Conservation (phyloP, 495 filamentous ascomycete genomes). For the Neurospora pannonica region DNA sequence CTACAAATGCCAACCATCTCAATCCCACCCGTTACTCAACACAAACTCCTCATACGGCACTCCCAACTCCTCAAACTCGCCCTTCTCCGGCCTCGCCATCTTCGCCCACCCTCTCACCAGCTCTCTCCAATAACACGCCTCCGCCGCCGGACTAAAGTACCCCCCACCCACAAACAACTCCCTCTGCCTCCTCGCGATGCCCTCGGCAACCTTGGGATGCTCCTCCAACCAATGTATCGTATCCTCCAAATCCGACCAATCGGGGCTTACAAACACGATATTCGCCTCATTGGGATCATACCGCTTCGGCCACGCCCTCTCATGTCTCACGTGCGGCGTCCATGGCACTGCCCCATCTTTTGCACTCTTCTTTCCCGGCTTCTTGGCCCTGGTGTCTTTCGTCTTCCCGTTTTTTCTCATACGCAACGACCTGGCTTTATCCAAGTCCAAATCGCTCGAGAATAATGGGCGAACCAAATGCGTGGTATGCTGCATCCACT, state of each 20-base stretch:
- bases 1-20: not conserved
- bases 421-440: not conserved
- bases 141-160: slow-evolving; percentile 41
- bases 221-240: slow-evolving; percentile 34
- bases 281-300: slow-evolving; percentile 36
- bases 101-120: slow-evolving; percentile 38
- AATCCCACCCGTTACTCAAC: slow-evolving; percentile 14
- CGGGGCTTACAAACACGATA: slow-evolving; percentile 41
- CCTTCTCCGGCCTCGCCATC: slow-evolving; percentile 26
- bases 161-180: slow-evolving; percentile 33
- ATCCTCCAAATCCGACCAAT: slow-evolving; percentile 42
- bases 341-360: slow-evolving; percentile 3
- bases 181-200: slow-evolving; percentile 40
- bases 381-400: not conserved
- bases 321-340: slow-evolving; percentile 12
- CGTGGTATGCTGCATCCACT: slow-evolving; percentile 42
- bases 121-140: slow-evolving; percentile 45
- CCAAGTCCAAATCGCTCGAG: slow-evolving; percentile 20
- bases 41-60: slow-evolving; percentile 35
- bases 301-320: slow-evolving; percentile 25
- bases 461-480: slow-evolving; percentile 37
- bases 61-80: slow-evolving; percentile 23
- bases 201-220: slow-evolving; percentile 33
- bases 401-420: not conserved
- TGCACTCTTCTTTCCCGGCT: not conserved